phyloP scores from a whole-genome alignment of 805 yeast genomes.

The Komagataella ulmi region DNA sequence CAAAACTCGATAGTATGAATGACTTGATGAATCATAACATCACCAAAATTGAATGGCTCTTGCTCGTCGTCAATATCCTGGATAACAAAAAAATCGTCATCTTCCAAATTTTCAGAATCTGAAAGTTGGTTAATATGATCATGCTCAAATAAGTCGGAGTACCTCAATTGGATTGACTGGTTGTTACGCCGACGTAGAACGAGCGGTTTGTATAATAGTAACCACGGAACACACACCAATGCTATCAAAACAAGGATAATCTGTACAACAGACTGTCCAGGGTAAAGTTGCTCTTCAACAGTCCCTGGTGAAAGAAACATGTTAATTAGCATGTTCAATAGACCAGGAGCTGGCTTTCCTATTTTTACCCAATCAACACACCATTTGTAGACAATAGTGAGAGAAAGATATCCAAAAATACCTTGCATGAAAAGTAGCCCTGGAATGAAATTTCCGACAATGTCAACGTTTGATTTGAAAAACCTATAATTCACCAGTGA shows the following conservation, averaged over 20 bases:
- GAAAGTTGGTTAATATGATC: conserved; percentile 11
- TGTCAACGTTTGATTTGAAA: conserved; percentile 48
- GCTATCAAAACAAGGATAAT: conserved; percentile 44
- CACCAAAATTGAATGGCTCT: conserved; percentile 40
- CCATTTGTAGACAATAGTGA: conserved; percentile 68
- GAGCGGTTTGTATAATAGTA: conserved; percentile 53
- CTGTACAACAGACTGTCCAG: conserved; percentile 53
- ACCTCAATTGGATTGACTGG: conserved; percentile 33
- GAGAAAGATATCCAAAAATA: conserved; percentile 57
- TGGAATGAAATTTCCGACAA: conserved; percentile 62
- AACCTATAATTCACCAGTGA: conserved; percentile 50
- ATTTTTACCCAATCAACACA: conserved; percentile 53
- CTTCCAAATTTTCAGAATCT: conserved; percentile 9
- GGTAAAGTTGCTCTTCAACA: conserved; percentile 50
- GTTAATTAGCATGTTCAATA: conserved; percentile 61
- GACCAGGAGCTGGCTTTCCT: conserved; percentile 55
- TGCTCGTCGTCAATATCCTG: conserved; percentile 38
- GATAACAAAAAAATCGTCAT: conserved; percentile 19
- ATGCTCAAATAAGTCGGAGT: conserved; percentile 28
- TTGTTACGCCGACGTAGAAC: conserved; percentile 35
- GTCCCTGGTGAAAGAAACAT: conserved; percentile 68
- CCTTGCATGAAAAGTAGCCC: conserved; percentile 66
- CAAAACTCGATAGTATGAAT: conserved; percentile 75
- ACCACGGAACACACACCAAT: conserved; percentile 62
- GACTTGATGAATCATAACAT: conserved; percentile 65